Evolutionary conservation across 1,139 yeast genomes (phyloP), one percentile per base, ranked within the genome.

Genomic region (Yamadazyma membranifaciens): DNA sequence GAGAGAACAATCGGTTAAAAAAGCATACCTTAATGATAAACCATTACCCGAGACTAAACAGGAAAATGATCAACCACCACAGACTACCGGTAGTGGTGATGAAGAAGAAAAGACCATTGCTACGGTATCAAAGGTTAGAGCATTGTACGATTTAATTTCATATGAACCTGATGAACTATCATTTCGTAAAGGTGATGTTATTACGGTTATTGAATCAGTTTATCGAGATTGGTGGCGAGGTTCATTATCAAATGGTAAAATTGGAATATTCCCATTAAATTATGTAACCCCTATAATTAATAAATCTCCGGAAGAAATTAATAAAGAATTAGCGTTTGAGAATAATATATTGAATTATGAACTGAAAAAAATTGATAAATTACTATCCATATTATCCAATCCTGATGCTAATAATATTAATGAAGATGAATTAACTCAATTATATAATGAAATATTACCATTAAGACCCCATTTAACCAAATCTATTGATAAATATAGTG

Each of bases 191-290:
- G 91, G 88, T 16, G 94, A 85, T 56, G 69, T 82, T 2, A 91
- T 92, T 37, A 83, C 85, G 1, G 96, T 92, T 1, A 74, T 91
- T 37, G 98, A 89, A 54, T 78, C 87, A 13, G 95, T 87, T 6
- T 89, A 89, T 61, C 75, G 88, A 46, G 98, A 92, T 59, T 92
- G 98, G 98, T 87, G 97, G 86, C 75, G 88, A 51, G 98, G 98
- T 4, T 80, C 92, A 4, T 65, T 91, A 39, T 63, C 75, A 3
- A 74, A 78, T 43, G 97, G 97, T 0, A 75, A 74, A 42, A 72
- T 81, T 35, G 98, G 98, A 24, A 84, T 92, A n/a, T 89, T 92
- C 63, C 98, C 98, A 0, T 73, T 87, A 43, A 92, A 92, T 60
- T 92, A 92, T 57, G 98, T 92, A 1, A 80, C 89, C 2, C 91